These are phyloP conservation scores for Scutellaria barbata DNA, from an alignment of 257 asterid genomes.

Conservation along the genomic window DNA sequence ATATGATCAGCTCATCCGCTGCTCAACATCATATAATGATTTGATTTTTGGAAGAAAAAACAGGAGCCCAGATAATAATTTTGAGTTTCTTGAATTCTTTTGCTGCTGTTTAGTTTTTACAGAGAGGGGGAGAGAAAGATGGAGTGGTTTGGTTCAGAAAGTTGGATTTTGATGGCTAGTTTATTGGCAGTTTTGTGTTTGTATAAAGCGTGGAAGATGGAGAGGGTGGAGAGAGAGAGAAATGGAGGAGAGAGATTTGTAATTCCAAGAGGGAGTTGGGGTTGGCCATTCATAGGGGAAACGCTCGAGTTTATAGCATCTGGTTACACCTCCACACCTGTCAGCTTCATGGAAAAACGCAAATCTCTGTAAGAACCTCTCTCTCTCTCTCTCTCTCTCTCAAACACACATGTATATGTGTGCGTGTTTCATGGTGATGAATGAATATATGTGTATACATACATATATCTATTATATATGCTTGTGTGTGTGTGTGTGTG, in stretches of 20 bases:
- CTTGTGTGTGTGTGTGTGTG: not conserved
- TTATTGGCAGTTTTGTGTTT: slow-evolving; percentile 16
- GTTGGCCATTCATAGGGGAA: slow-evolving; percentile 94
- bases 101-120: not conserved
- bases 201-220: slow-evolving; percentile 30
- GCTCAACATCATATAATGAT: slow-evolving; percentile 13
- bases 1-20: slow-evolving; percentile 13
- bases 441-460: not conserved
- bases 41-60: not conserved
- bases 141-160: slow-evolving; percentile 37
- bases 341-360: slow-evolving; percentile 89
- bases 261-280: slow-evolving; percentile 75
- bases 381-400: not conserved
- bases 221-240: slow-evolving; percentile 24
- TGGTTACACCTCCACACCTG: slow-evolving; percentile 86
- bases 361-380: slow-evolving; percentile 61
- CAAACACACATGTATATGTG: slow-evolving; percentile 15
- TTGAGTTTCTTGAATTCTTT: slow-evolving; percentile 17
- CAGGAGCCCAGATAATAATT: slow-evolving; percentile 21
- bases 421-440: slow-evolving; percentile 21
- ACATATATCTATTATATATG: not conserved
- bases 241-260: slow-evolving; percentile 34
- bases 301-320: slow-evolving; percentile 82
- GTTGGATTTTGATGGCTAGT: slow-evolving; percentile 38
- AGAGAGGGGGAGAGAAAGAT: slow-evolving; percentile 26